Percentiles rank a stretch among this genome's conserved stretches.
Evolutionary conservation across 2,329 filamentous ascomycete genomes (phyloP).

Genomic region (Xylaria sp.): DNA sequence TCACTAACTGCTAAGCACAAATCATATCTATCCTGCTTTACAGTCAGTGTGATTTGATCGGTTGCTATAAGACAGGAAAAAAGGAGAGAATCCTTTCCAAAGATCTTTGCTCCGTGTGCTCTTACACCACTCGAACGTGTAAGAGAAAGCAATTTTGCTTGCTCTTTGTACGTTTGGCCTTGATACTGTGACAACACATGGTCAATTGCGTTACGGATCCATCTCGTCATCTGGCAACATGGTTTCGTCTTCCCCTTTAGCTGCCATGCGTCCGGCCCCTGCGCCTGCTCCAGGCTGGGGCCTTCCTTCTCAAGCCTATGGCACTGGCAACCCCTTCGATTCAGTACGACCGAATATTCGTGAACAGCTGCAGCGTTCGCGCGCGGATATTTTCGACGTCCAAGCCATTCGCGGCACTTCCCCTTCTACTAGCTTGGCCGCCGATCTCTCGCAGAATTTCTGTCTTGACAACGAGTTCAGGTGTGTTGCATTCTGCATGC

Average conservation of each 20-base stretch:
- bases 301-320: conserved; percentile 41
- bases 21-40: too few relatives aligned
- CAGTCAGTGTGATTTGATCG: too few relatives aligned
- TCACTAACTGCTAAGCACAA: too few relatives aligned
- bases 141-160: conserved; percentile 25
- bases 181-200: conserved; percentile 22
- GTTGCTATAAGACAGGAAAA: too few relatives aligned
- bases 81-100: too few relatives aligned
- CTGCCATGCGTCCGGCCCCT: conserved; percentile 79
- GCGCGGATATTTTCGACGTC: conserved; percentile 73
- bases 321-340: conserved; percentile 46
- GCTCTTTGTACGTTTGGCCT: conserved; percentile 26
- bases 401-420: conserved; percentile 79
- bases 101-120: background rate
- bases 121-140: background rate
- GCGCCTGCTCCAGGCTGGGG: conserved; percentile 59
- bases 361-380: conserved; percentile 59
- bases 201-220: conserved; percentile 24
- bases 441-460: conserved; percentile 95
- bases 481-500: conserved; percentile 46
- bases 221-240: conserved; percentile 44
- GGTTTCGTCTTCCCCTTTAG: conserved; percentile 91
- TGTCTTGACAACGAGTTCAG: conserved; percentile 80
- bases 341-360: conserved; percentile 70
- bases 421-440: conserved; percentile 82